phyloP scores from a whole-genome alignment of 2,329 filamentous ascomycete genomes.

The Dichotomopilus funicola region DNA sequence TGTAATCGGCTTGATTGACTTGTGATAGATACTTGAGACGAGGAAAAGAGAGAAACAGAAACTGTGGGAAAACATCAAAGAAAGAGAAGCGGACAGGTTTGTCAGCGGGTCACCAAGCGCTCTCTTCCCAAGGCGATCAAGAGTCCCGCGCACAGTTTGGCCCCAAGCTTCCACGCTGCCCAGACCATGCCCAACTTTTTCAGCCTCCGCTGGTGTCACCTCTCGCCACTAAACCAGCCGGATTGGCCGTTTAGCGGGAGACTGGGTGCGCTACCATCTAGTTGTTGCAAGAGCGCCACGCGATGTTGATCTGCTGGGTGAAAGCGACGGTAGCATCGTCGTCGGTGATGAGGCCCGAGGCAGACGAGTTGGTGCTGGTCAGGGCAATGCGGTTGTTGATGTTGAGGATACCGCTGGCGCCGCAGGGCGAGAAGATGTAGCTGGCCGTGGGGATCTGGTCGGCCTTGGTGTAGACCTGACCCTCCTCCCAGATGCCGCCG shows the following conservation, averaged over 20 bases:
- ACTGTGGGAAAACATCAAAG: background rate
- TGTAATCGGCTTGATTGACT: slow-evolving; percentile 29
- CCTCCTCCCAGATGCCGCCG: slow-evolving; percentile 35
- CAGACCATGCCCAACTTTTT: slow-evolving; percentile 14
- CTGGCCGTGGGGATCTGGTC: slow-evolving; percentile 39
- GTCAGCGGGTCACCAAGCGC: background rate
- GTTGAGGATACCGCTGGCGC: slow-evolving; percentile 40
- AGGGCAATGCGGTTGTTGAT: slow-evolving; percentile 42
- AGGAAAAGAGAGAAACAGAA: background rate
- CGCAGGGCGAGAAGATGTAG: slow-evolving; percentile 41
- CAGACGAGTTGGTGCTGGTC: slow-evolving; percentile 31
- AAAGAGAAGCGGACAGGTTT: slow-evolving; percentile 2
- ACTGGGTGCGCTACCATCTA: slow-evolving; percentile 9
- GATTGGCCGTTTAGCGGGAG: background rate
- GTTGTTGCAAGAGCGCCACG: slow-evolving; percentile 30
- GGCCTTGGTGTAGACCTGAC: slow-evolving; percentile 42
- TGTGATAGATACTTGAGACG: slow-evolving; percentile 17
- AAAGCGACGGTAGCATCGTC: slow-evolving; percentile 40
- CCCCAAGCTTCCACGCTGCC: background rate
- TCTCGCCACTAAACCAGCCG: background rate
- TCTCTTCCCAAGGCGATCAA: slow-evolving; percentile 11
- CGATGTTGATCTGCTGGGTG: slow-evolving; percentile 39
- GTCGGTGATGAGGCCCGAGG: slow-evolving; percentile 37
- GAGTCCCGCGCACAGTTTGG: slow-evolving; percentile 7
- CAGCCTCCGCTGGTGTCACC: too few species aligned